Percentiles rank a stretch among this genome's conserved stretches.
Conservation (phyloP, 495 filamentous ascomycete species). For the Neurospora hispaniola region DNA sequence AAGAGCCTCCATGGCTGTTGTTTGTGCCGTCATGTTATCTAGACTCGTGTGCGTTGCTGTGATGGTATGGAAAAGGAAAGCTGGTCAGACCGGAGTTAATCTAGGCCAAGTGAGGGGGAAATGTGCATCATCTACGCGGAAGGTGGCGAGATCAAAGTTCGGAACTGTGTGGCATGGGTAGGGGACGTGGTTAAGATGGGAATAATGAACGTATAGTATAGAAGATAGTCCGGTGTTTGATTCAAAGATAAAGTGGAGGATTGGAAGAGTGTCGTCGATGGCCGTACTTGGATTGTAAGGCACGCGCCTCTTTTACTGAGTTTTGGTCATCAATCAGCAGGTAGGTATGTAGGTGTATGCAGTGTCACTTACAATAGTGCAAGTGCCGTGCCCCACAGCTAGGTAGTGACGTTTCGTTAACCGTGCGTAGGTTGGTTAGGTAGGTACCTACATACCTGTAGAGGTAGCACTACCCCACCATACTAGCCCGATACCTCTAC, state of each 20-base stretch:
- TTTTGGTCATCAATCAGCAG: too few relatives aligned
- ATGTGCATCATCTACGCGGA: neutral
- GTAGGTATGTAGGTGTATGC: too few relatives aligned
- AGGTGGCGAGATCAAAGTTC: neutral
- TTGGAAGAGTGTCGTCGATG: neutral
- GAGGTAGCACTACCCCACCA: neutral
- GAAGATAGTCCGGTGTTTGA: neutral
- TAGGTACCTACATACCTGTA: too few relatives aligned
- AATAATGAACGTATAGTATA: neutral
- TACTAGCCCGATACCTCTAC: too few relatives aligned
- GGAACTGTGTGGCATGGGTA: neutral
- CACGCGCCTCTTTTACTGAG: neutral
- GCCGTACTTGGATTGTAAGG: neutral
- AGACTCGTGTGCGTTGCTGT: neutral
- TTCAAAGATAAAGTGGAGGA: neutral
- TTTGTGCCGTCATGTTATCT: slow-evolving; percentile 4
- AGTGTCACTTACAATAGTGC: neutral
- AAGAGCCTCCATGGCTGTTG: slow-evolving; percentile 29
- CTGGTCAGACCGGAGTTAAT: neutral
- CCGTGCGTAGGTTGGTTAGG: too few relatives aligned
- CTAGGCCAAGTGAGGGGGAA: neutral
- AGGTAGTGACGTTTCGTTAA: neutral
- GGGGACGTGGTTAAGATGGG: neutral
- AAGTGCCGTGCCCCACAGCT: neutral
- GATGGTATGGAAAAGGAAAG: neutral